Conservation (phyloP, 768 basidiomycete species). For the Amanita polypyramis region DNA sequence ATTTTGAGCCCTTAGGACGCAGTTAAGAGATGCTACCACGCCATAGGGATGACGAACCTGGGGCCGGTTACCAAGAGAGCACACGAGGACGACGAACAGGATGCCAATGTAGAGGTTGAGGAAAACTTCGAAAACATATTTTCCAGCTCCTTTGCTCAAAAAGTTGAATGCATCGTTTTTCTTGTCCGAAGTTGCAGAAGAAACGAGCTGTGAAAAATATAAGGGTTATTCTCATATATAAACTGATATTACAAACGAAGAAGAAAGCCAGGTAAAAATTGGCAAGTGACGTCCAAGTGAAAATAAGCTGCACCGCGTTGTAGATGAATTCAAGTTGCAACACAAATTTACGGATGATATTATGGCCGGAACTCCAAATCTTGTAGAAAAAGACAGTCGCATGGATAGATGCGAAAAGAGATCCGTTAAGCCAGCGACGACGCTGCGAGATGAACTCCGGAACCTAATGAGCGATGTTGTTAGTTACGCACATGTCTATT, state of each 20-base stretch:
- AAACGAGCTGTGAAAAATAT: conserved; percentile 50
- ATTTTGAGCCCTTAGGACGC: conserved; percentile 60
- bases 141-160: conserved; percentile 60
- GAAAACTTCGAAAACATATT: conserved; percentile 69
- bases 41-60: conserved; percentile 25
- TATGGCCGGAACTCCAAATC: conserved; percentile 90
- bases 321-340: conserved; percentile 84
- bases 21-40: conserved; percentile 5
- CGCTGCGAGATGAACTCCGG: conserved; percentile 94
- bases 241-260: conserved; percentile 52
- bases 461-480: conserved; percentile 28
- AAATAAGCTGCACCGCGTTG: conserved; percentile 79
- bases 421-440: conserved; percentile 83
- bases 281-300: conserved; percentile 90
- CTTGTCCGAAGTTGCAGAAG: conserved; percentile 56
- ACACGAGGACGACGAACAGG: conserved; percentile 72
- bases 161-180: conserved; percentile 71
- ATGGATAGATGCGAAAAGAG: conserved; percentile 88
- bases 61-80: conserved; percentile 88
- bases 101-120: conserved; percentile 75
- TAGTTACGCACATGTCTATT: conserved; percentile 1
- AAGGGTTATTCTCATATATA: neutral
- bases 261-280: conserved; percentile 95
- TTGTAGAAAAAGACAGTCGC: conserved; percentile 83
- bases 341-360: conserved; percentile 70